Evolutionary conservation across 140 eudicot species (phyloP), one percentile per base, ranked within the genome.

Genomic region (Anethum foeniculum): DNA sequence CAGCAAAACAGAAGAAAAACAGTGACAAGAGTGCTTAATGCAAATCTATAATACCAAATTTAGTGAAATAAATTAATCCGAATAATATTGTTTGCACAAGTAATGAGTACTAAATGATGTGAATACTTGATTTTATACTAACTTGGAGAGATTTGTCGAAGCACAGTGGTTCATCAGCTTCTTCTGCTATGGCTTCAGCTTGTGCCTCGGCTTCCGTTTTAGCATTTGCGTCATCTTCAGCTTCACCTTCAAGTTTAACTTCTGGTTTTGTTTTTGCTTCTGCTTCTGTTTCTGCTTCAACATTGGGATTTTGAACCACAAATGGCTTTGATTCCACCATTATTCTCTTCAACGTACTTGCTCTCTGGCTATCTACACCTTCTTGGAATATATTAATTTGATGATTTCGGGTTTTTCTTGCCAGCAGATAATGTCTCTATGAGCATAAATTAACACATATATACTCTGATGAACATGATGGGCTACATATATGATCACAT

Each of bases 121-220:
- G 23, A 34, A 21, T 18, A 72, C 14, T 18, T 38, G 14, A 34
- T 11, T 73, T 0, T 43, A 14, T 34, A 86, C 77, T 56, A 25
- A 88, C 91, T 56, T 79, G 79, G 41, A 89, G 83, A 84, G 92
- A 88, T 21, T 84, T 86, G 75, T 73, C 54, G 62, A 88, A 86
- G 27, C 56, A 21, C 46, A 67, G 76, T 4, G 69, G 54, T 25
- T 83, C 87, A 39, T 86, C 84, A 9, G 23, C 75, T 46, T 81
- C 86, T 12, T 76, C 87, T 15, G 38, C 43, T 52, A 69, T 83
- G 2, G 47, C 85, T 43, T 85, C 85, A 7, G 9, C 60, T 30
- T 83, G 83, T 7, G 71, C 83, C 72, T 79, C 85, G 8, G n/a
- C 11, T 14, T 68, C 15, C 4, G 74, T 16, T 32, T 32, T 1